Percentiles rank a stretch among this genome's conserved stretches.
Conservation (phyloP, 1,284 basidiomycete species). For the Marasmius tenuissimus region DNA sequence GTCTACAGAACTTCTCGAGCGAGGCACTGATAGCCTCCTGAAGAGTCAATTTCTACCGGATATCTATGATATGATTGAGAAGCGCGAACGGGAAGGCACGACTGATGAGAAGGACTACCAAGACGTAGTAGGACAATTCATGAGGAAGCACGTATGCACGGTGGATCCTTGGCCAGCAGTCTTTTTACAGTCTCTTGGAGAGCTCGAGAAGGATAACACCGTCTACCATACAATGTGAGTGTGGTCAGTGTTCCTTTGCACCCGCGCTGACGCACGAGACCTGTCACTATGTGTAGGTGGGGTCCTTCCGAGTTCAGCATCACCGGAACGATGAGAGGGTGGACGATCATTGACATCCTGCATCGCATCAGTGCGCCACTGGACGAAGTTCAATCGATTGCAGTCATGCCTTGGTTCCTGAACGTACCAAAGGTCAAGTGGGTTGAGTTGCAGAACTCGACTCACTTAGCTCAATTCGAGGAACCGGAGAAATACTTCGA, state of each 20-base stretch:
- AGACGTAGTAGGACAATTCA: slow-evolving; percentile 37
- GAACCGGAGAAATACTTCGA: slow-evolving; percentile 23
- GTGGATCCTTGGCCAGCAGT: slow-evolving; percentile 38
- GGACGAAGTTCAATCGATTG: slow-evolving; percentile 31
- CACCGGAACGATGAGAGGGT: slow-evolving; percentile 29
- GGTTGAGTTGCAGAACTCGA: slow-evolving; percentile 28
- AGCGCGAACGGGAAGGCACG: slow-evolving; percentile 43
- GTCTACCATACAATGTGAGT: slow-evolving; percentile 33
- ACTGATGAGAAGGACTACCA: slow-evolving; percentile 41
- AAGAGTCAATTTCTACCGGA: slow-evolving; percentile 32
- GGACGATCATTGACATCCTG: slow-evolving; percentile 29
- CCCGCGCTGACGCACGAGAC: neutral
- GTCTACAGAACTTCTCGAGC: slow-evolving; percentile 32
- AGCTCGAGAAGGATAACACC: slow-evolving; percentile 36
- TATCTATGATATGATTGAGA: slow-evolving; percentile 34
- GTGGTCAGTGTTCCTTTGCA: slow-evolving; percentile 13
- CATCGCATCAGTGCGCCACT: slow-evolving; percentile 32
- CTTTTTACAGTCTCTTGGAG: slow-evolving; percentile 21
- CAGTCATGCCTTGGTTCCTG: slow-evolving; percentile 28
- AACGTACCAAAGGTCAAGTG: slow-evolving; percentile 31
- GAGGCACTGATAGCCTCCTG: slow-evolving; percentile 25
- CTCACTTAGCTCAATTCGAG: slow-evolving; percentile 29
- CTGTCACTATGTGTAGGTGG: slow-evolving; percentile 21
- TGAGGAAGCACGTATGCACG: slow-evolving; percentile 40
- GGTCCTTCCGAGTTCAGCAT: slow-evolving; percentile 30